Base-by-base conservation (phyloP, 2,329 filamentous ascomycete species). In the Phaeomoniella chlamydospora region DNA sequence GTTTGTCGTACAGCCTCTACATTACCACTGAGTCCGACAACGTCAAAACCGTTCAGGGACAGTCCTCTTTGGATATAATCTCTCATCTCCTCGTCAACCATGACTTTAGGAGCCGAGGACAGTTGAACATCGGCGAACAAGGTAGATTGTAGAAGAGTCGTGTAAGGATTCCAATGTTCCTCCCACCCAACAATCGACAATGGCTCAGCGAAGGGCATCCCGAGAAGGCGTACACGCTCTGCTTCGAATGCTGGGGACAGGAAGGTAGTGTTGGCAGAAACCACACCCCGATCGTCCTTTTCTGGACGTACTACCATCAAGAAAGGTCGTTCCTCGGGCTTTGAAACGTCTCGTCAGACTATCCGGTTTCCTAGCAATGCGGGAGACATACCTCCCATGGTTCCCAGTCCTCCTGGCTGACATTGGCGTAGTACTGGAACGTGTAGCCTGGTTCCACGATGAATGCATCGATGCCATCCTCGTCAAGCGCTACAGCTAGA, bases 101-200 rank as follows among this genome's bases (percentile, higher is more conserved):
- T 74, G n/a, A 78, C 43, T n/a, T 48, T 6, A 26, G 22, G 22
- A 9, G 22, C 6, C 6, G 55, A 47, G 1, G 53, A 22, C 6
- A 42, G 41, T 3, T 42, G 37, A 1, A 37, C 35, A 4, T 12
- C 43, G 9, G 39, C 29, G 34, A 67, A 65, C 2, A 68, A 51
- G 5, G 49, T 55, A 1, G 63, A 67, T n/a, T 15, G 42, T 10
- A 61, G 52, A 13, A 78, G 55, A 0, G 69, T 77, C 1, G 52
- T 51, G 49, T 77, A 79, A 1, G 72, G 73, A 48, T 77, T 63
- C 73, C 72, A 77, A 43, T 77, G 72, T 45, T 78, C 74, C 50
- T 77, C 72, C 64, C 74, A 78, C 0, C 62, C 57, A 11, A 78
- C 59, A 29, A 75, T 68, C 9, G 68, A 59, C 4, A 77, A 56